phyloP scores from a whole-genome alignment of 2,329 filamentous ascomycete genomes.

The Exophiala sp. region DNA sequence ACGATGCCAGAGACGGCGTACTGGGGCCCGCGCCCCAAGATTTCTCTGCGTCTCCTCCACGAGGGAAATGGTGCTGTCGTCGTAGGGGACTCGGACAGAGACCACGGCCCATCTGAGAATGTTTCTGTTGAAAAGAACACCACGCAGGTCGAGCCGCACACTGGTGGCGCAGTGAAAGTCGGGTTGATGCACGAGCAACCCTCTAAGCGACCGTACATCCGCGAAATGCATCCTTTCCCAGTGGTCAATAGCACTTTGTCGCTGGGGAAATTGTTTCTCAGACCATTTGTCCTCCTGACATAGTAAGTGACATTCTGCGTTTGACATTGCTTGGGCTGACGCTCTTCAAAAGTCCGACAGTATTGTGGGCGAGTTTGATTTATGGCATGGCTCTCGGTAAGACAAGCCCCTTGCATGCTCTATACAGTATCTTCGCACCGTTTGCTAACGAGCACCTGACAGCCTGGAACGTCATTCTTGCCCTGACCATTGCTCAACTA shows the following conservation, averaged over 20 bases:
- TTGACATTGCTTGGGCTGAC: slow-evolving; percentile 13
- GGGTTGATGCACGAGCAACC: neutral
- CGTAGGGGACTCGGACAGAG: neutral
- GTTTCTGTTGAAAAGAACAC: neutral
- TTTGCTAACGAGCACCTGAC: neutral
- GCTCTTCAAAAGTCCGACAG: slow-evolving; percentile 29
- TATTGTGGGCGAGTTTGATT: slow-evolving; percentile 29
- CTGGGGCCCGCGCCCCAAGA: neutral
- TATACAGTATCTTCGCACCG: neutral
- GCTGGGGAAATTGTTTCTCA: neutral
- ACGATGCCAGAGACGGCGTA: slow-evolving; percentile 1
- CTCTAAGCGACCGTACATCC: neutral
- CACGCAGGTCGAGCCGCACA: neutral
- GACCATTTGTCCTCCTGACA: neutral
- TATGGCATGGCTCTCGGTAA: slow-evolving; percentile 28
- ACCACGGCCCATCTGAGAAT: neutral
- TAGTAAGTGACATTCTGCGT: neutral
- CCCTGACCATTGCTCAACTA: slow-evolving; percentile 29
- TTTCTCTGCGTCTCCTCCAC: neutral
- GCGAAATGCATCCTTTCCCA: neutral
- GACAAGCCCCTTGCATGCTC: neutral
- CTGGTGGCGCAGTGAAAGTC: neutral
- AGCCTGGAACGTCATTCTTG: slow-evolving; percentile 33
- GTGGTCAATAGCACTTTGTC: neutral
- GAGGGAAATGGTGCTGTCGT: neutral